phyloP scores from a whole-genome alignment of 75 land plant species.

The Selaginella moellendorffii region DNA sequence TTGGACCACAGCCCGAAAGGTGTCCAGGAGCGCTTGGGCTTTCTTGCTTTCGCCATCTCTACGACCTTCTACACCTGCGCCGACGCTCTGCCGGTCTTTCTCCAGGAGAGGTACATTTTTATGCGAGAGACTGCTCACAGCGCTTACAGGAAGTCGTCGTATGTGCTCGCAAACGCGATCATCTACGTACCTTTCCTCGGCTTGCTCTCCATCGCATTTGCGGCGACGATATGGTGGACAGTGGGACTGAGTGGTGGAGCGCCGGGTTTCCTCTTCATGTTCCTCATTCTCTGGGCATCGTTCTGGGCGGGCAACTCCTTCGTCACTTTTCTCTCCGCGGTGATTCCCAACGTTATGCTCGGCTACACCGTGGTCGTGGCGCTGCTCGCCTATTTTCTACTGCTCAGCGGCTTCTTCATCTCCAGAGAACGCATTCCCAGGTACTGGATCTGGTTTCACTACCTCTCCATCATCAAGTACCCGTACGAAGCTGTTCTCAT shows the following conservation, averaged over 20 bases:
- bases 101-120: conserved; percentile 75
- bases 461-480: conserved; percentile 63
- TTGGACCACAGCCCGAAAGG: conserved; percentile 62
- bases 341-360: conserved; percentile 55
- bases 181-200: conserved; percentile 41
- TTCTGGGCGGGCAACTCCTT: conserved; percentile 78
- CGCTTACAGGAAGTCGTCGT: conserved; percentile 71
- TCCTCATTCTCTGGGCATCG: conserved; percentile 40
- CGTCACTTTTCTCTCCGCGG: conserved; percentile 59
- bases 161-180: conserved; percentile 53
- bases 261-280: conserved; percentile 39
- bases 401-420: conserved; percentile 83
- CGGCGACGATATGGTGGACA: conserved; percentile 47
- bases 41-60: conserved; percentile 79
- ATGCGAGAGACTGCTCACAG: conserved; percentile 78
- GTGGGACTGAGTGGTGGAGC: conserved; percentile 53
- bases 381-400: conserved; percentile 50
- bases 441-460: conserved; percentile 86
- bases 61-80: conserved; percentile 81
- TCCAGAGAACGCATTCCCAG: conserved; percentile 40
- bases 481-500: conserved; percentile 68
- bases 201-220: conserved; percentile 43
- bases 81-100: conserved; percentile 74
- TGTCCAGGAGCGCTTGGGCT: conserved; percentile 62
- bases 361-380: conserved; percentile 67